These are phyloP conservation scores for Typha latifolia DNA, from an alignment of 176 grass and related monocot genomes.

Conservation along the genomic window DNA sequence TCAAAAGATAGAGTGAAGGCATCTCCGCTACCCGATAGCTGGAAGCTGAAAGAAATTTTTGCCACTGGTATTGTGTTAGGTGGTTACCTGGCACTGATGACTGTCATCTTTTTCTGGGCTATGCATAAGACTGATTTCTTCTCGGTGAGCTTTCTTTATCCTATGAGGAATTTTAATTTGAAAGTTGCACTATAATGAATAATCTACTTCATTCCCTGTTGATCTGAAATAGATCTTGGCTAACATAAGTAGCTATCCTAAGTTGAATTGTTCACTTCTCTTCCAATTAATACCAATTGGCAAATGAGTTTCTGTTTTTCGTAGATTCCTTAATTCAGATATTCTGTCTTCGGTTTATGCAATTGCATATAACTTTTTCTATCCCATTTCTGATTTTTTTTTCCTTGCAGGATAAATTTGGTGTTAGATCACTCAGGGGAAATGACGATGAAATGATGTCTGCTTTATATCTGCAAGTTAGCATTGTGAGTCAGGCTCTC, in stretches of 20 bases:
- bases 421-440: slow-evolving; percentile 52
- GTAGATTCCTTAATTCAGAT: not conserved
- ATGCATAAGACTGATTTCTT: slow-evolving; percentile 81
- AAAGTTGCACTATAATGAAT: not conserved
- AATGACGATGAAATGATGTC: slow-evolving; percentile 70
- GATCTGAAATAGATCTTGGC: slow-evolving; percentile 8
- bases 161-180: not conserved
- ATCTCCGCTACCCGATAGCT: slow-evolving; percentile 86
- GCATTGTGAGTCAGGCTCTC: slow-evolving; percentile 92
- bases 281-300: not conserved
- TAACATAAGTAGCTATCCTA: too few species aligned
- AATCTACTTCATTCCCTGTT: slow-evolving; percentile 1
- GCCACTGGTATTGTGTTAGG: slow-evolving; percentile 81
- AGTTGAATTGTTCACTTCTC: not conserved
- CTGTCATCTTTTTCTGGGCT: slow-evolving; percentile 95
- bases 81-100: slow-evolving; percentile 86
- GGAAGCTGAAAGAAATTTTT: slow-evolving; percentile 97
- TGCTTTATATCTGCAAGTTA: slow-evolving; percentile 96
- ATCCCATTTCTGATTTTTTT: not conserved
- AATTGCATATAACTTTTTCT: not conserved
- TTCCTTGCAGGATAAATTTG: slow-evolving; percentile 67
- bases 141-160: slow-evolving; percentile 33
- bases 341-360: too few species aligned
- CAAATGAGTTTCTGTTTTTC: not conserved
- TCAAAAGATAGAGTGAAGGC: slow-evolving; percentile 95